phyloP scores from a whole-genome alignment of 106 monocot genomes.

The Allium sativum region DNA sequence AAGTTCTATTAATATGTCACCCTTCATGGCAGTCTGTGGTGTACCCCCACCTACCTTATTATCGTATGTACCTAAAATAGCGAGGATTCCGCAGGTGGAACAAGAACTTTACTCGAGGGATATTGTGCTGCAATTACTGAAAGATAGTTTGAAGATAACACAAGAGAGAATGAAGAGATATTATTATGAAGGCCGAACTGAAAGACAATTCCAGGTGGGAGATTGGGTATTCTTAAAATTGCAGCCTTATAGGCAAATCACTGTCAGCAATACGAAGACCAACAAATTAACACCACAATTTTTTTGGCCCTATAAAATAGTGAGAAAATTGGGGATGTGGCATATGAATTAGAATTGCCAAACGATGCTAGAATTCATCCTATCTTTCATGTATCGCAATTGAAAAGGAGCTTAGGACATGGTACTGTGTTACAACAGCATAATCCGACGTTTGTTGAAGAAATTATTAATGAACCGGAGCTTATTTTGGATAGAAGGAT shows the following conservation, averaged over 20 bases:
- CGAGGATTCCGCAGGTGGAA: background rate
- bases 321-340: background rate
- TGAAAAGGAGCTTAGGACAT: background rate
- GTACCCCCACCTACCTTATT: background rate
- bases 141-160: background rate
- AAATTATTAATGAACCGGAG: background rate
- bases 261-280: background rate
- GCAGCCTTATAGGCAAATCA: background rate
- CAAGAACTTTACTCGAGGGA: background rate
- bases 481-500: background rate
- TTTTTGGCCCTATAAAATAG: background rate
- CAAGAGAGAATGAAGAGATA: background rate
- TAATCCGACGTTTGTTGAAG: background rate
- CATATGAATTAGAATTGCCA: background rate
- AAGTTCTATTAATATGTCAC: background rate
- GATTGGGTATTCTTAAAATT: background rate
- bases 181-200: background rate
- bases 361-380: background rate
- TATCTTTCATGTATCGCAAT: background rate
- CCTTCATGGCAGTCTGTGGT: background rate
- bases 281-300: background rate
- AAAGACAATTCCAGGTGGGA: background rate
- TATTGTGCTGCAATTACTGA: background rate
- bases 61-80: background rate
- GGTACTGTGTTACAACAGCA: background rate